Base-by-base conservation (phyloP, 345 rosid species). In the Gossypium ekmanianum region DNA sequence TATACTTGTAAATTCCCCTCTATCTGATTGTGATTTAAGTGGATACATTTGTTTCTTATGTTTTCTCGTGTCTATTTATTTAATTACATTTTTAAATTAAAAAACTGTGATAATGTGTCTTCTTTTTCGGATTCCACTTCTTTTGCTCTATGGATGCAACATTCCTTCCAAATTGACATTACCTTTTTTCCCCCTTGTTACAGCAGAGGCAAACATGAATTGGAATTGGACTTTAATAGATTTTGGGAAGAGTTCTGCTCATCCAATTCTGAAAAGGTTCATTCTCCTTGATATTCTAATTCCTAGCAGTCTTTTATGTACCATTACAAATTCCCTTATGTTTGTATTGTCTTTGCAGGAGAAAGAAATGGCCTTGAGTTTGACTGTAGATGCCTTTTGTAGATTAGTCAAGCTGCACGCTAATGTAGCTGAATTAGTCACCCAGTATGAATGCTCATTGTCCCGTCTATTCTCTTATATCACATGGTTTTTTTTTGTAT, bases 161-260 rank as follows among this genome's bases (percentile, higher is more conserved):
- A 4, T 39, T 73, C 39, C 67, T n/a, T 11, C 66, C 56, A 20
- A 54, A 44, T 18, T 39, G 43, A 34, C 9, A 12, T 17, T 29
- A 51, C 41, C 10, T 16, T 64, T 57, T 68, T 58, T 72, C 6
- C 69, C 56, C 64, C 13, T 16, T 70, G 14, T 56, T 62, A 75
- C 68, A 81, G 77, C 89, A 93, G 94, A 80, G 96, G 85, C 77
- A 88, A 85, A 77, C 89, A 90, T 87, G 99, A 90, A 80, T 74
- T 93, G 94, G 97, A 96, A 81, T 80, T 91, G 97, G 97, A 96
- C 87, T 92, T 96, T 81, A 96, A 93, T 82, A 96, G 98, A 85
- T 88, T 87, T 73, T 93, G 99, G 99, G 98, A 96, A 82, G 97
- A 93, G 84, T 96, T 96, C 82, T 97, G 97, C 75, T 91, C 99